Evolutionary conservation across 2,329 filamentous ascomycete species (phyloP).

Genomic region (Diaporthe caulivora): DNA sequence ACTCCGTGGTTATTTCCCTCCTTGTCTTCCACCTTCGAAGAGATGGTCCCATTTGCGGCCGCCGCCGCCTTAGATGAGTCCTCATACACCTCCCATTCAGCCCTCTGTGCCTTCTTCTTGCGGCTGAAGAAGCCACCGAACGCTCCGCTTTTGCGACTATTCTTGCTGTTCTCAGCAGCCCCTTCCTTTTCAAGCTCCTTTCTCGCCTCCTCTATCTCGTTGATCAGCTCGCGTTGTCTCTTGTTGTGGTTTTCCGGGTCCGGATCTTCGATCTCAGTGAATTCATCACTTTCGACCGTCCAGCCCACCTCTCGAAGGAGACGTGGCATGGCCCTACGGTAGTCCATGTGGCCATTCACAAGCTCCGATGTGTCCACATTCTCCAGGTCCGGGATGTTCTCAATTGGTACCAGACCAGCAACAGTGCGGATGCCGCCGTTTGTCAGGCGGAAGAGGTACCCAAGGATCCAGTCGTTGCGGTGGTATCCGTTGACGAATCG

Average conservation of each 20-base stretch:
- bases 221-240: conserved; percentile 92
- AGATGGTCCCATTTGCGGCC: conserved; percentile 44
- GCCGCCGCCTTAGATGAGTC: conserved; percentile 40
- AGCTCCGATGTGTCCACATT: conserved; percentile 89
- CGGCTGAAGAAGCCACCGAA: conserved; percentile 83
- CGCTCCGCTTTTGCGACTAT: conserved; percentile 53
- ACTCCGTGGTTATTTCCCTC: conserved; percentile 72
- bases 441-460: conserved; percentile 94
- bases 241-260: conserved; percentile 93
- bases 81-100: conserved; percentile 42
- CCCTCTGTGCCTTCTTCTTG: conserved; percentile 83
- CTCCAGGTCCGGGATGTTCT: conserved; percentile 83
- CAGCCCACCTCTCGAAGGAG: conserved; percentile 90
- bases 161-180: conserved; percentile 53
- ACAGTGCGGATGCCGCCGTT: conserved; percentile 91
- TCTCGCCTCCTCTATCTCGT: conserved; percentile 94
- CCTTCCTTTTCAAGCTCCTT: conserved; percentile 86
- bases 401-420: conserved; percentile 83
- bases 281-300: conserved; percentile 92
- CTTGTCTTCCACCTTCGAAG: conserved; percentile 58
- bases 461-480: conserved; percentile 96
- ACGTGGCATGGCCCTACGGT: conserved; percentile 90
- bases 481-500: conserved; percentile 96
- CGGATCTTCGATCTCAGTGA: conserved; percentile 95
- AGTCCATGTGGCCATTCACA: conserved; percentile 96